Percentiles rank a stretch among this genome's conserved stretches.
Conservation (phyloP, 2,329 filamentous ascomycete species). For the Aspergillus fumigatiaffinis region DNA sequence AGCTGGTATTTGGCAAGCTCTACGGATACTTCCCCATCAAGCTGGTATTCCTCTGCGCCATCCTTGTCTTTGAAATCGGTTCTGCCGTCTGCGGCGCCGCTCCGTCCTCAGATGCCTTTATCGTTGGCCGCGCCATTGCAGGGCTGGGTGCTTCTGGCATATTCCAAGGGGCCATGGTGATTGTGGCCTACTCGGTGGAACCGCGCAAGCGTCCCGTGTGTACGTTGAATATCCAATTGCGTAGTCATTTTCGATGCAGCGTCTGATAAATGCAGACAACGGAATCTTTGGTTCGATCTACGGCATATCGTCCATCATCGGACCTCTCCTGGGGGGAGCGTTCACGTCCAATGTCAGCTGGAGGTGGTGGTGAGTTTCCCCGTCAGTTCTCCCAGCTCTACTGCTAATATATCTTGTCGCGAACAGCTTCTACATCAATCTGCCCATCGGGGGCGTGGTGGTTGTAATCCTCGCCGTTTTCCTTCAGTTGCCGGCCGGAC, state of each 20-base stretch:
- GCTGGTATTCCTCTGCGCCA: not conserved
- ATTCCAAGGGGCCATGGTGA: not conserved
- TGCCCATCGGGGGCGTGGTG: slow-evolving; percentile 35
- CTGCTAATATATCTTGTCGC: too few species aligned
- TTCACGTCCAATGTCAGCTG: slow-evolving; percentile 4
- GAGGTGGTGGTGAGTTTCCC: slow-evolving; percentile 6
- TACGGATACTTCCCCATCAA: slow-evolving; percentile 5
- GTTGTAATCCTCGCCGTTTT: slow-evolving; percentile 47
- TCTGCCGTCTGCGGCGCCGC: slow-evolving; percentile 2
- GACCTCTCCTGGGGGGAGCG: slow-evolving; percentile 1
- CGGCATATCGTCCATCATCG: not conserved
- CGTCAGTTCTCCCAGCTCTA: too few species aligned
- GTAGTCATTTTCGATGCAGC: too few species aligned
- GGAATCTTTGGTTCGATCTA: not conserved
- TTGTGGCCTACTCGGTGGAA: not conserved
- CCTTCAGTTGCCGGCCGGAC: slow-evolving; percentile 38
- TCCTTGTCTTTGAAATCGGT: slow-evolving; percentile 3
- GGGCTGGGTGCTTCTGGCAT: slow-evolving; percentile 5
- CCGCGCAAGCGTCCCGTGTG: too few species aligned
- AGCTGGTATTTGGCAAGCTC: slow-evolving; percentile 5
- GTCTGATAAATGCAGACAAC: not conserved
- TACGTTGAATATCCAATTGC: too few species aligned
- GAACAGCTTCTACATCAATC: slow-evolving; percentile 38
- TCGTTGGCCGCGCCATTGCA: slow-evolving; percentile 2
- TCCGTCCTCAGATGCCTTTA: not conserved